Base-by-base conservation (phyloP, 768 basidiomycete genomes). In the Pleurotus djamor region DNA sequence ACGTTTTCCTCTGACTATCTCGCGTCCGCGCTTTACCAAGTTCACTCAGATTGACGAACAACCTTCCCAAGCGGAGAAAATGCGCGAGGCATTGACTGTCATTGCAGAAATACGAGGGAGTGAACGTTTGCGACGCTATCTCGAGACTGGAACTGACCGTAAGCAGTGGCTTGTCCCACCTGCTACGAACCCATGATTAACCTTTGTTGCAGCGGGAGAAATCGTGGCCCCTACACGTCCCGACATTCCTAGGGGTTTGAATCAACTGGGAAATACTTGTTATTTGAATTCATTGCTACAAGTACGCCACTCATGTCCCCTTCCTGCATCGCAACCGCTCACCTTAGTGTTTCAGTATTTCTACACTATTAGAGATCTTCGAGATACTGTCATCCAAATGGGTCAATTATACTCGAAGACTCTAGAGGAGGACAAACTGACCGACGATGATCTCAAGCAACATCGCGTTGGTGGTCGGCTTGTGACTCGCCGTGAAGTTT, bases 311-410 rank as follows among this genome's bases (percentile, higher is more conserved):
- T 59, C 38, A 47, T 9, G 33, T 49, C 44, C 36, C 43, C 44
- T 51, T n/a, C 43, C 52, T 17, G 28, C 35, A n/a, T 21, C 43
- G 16, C 48, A 43, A 28, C 14, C 48, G 51, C 28, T 58, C 6
- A 60, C 50, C 47, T 35, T 14, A 37, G 3, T 41, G 59, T 51
- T 28, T n/a, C 68, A 96, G 89, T 97, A 96, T 70, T 96, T 97
- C 70, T 96, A 94, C 70, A 96, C 94, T n/a, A 94, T 97, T 72
- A 90, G 85, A 67, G 92, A 95, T 37, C 82, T 97, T 32, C 83
- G 95, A 35, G 86, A 88, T 16, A 87, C 90, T 5, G 85, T 96
- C 7, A 75, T 74, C 34, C 83, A 81, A 16, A 78, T 87, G 76
- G 80, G 80, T 28, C 79, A 83, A 59, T 68, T 79, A 41, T 83